A percentile compares a stretch with the other conserved stretches of the same genome.
These are phyloP conservation scores for Cladophialophora bantiana DNA, from an alignment of 2,329 filamentous ascomycete species.

Conservation along the genomic window DNA sequence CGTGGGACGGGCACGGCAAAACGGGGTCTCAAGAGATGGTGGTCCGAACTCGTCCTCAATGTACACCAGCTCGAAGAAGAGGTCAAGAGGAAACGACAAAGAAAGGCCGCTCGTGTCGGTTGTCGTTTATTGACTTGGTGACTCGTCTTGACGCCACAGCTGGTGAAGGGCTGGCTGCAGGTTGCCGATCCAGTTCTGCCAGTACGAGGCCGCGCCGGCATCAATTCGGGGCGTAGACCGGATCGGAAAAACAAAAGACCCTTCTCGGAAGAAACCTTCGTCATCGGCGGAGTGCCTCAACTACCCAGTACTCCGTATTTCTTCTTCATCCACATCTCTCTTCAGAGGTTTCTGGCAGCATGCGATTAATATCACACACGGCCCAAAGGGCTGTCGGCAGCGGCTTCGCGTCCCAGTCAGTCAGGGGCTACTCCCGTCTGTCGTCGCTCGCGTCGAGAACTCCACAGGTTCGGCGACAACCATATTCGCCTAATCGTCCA, in stretches of 20 bases:
- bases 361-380: conserved; percentile 22
- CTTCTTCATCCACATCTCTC: not conserved
- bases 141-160: not conserved
- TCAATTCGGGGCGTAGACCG: not conserved
- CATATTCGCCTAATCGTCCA: not conserved
- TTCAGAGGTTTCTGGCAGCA: not conserved
- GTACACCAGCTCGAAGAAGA: not conserved
- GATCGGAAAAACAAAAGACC: conserved; percentile 5
- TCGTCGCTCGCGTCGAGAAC: conserved; percentile 16
- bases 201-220: not conserved
- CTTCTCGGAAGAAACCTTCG: not conserved
- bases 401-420: not conserved
- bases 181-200: not conserved
- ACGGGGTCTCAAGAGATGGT: not conserved
- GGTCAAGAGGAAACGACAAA: not conserved
- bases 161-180: not conserved
- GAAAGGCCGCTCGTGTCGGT: not conserved
- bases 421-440: conserved; percentile 2
- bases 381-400: conserved; percentile 5
- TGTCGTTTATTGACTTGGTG: not conserved
- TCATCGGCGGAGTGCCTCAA: not conserved
- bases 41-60: not conserved
- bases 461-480: conserved; percentile 16
- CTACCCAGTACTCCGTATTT: not conserved
- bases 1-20: not conserved